These are phyloP conservation scores for Zancudomyces culisetae DNA, from an alignment of 371 early-diverging fungal genomes.

Conservation along the genomic window DNA sequence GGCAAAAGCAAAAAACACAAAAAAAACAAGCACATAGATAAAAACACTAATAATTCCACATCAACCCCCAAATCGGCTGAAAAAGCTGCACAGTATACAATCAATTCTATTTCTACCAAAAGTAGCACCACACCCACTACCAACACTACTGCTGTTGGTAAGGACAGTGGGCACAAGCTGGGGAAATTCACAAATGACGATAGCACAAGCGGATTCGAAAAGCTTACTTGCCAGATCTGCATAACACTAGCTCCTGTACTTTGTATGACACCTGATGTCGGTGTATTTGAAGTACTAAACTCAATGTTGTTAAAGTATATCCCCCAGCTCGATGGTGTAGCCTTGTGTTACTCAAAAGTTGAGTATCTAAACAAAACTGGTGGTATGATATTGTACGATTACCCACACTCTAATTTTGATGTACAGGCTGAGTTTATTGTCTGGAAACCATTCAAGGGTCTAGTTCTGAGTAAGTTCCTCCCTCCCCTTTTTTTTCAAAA, in stretches of 20 bases:
- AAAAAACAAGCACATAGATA: background rate
- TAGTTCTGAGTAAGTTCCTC: conserved; percentile 32
- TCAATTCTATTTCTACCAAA: background rate
- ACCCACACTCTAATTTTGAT: conserved; percentile 63
- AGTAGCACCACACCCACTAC: background rate
- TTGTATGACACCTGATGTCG: conserved; percentile 22
- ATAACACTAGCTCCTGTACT: conserved; percentile 5
- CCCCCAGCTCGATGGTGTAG: conserved; percentile 71
- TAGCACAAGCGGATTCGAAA: conserved; percentile 1
- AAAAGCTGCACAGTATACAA: background rate
- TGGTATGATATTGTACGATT: conserved; percentile 60
- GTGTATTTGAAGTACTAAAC: conserved; percentile 61
- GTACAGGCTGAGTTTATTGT: conserved; percentile 48
- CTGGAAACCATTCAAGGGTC: conserved; percentile 62
- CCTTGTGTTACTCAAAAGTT: conserved; percentile 57
- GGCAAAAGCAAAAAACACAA: background rate
- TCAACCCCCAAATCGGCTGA: background rate
- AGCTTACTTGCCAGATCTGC: background rate
- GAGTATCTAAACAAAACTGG: conserved; percentile 35
- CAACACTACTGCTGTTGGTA: background rate
- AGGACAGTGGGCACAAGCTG: background rate
- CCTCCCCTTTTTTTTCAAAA: background rate
- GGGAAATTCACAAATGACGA: background rate
- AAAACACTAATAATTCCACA: conserved; percentile 1
- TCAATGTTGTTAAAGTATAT: conserved; percentile 72